phyloP scores from a whole-genome alignment of 2,329 filamentous ascomycete genomes.

The Fusarium algeriense region DNA sequence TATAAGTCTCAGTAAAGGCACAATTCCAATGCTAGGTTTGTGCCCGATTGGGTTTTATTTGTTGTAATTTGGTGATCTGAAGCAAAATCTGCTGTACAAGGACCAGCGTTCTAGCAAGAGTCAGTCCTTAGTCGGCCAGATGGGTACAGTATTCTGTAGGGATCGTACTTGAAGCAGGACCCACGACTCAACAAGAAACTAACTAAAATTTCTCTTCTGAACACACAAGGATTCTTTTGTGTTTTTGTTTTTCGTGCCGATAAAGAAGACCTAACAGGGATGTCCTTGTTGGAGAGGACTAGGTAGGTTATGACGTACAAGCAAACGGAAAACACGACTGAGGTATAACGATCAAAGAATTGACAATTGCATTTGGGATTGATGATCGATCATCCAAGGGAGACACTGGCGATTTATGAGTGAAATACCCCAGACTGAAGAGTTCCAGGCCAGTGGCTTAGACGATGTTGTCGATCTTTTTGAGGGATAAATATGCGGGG shows the following conservation, averaged over 20 bases:
- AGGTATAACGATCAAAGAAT: constrained; percentile 6
- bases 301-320: constrained; percentile 28
- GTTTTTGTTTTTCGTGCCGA: not conserved
- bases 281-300: constrained; percentile 18
- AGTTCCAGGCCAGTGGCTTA: constrained; percentile 12
- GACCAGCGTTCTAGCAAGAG: constrained; percentile 24
- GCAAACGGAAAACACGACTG: constrained; percentile 16
- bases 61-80: constrained; percentile 15
- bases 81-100: constrained; percentile 18
- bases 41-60: constrained; percentile 20
- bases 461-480: constrained; percentile 10
- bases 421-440: not conserved
- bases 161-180: constrained; percentile 12
- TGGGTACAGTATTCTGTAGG: constrained; percentile 4
- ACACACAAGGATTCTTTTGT: not conserved
- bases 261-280: constrained; percentile 15
- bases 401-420: constrained; percentile 14
- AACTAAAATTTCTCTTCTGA: not conserved
- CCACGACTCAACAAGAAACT: constrained; percentile 14
- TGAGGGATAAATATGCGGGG: constrained; percentile 7
- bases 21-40: not conserved
- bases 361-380: not conserved
- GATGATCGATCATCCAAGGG: constrained; percentile 2
- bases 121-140: constrained; percentile 1
- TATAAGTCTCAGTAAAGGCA: constrained; percentile 2